These are phyloP conservation scores for Irpex sp. DNA, from an alignment of 1,284 basidiomycete genomes.

Conservation along the genomic window DNA sequence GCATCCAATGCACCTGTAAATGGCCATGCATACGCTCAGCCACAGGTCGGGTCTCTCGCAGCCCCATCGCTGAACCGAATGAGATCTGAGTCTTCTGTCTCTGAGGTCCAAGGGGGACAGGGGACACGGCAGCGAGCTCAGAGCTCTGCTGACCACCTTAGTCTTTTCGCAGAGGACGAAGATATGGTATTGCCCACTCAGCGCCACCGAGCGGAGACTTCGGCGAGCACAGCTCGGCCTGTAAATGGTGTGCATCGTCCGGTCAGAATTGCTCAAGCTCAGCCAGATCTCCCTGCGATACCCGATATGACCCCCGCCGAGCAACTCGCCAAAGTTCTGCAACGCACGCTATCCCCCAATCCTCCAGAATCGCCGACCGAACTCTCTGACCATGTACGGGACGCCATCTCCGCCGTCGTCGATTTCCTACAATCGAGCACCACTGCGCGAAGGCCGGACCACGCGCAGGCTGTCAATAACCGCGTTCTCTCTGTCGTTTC, in stretches of 20 bases:
- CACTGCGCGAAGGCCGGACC: constrained; percentile 41
- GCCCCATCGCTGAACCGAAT: constrained; percentile 22
- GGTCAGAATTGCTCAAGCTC: constrained; percentile 12
- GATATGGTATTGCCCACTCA: constrained; percentile 58
- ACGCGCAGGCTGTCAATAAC: constrained; percentile 56
- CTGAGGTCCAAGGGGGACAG: constrained; percentile 23
- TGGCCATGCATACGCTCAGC: constrained; percentile 9
- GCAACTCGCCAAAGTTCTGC: constrained; percentile 60
- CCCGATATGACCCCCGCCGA: constrained; percentile 62
- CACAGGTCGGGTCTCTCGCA: constrained; percentile 15
- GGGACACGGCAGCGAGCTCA: constrained; percentile 26
- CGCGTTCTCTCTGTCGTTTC: constrained; percentile 65
- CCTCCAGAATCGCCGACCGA: constrained; percentile 56
- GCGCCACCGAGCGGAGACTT: constrained; percentile 26
- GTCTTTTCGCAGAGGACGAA: constrained; percentile 76
- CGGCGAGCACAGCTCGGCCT: constrained; percentile 15
- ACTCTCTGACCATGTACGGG: constrained; percentile 52
- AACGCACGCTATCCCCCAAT: constrained; percentile 55
- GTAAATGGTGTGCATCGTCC: constrained; percentile 15
- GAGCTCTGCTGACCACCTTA: constrained; percentile 43
- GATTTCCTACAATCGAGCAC: constrained; percentile 48
- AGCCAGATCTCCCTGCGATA: constrained; percentile 6
- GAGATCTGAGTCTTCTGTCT: constrained; percentile 36
- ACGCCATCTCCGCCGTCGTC: constrained; percentile 62
- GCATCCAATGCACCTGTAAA: constrained; percentile 14